These are phyloP conservation scores for Aspergillus sp. DNA, from an alignment of 2,329 filamentous ascomycete species.

Conservation along the genomic window DNA sequence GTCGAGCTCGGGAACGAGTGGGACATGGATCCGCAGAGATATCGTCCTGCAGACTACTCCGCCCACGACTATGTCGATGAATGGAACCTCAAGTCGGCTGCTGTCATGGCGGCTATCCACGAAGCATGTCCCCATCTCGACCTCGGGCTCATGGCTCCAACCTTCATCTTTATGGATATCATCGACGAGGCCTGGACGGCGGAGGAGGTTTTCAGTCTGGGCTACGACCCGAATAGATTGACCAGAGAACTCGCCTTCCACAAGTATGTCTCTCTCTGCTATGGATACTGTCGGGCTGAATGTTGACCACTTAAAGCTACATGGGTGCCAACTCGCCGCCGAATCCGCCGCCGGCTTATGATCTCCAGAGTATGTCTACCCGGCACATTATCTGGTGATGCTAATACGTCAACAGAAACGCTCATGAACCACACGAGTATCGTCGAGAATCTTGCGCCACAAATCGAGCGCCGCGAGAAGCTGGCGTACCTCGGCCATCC, in stretches of 20 bases:
- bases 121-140: constrained; percentile 44
- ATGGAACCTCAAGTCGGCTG: constrained; percentile 48
- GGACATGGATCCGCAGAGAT: constrained; percentile 47
- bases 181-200: no score
- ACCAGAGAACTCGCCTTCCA: no score
- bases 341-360: no score
- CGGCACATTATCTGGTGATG: no score
- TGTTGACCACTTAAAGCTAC: neutral
- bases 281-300: no score
- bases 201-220: no score
- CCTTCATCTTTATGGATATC: no score
- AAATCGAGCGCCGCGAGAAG: constrained; percentile 33
- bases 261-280: constrained; percentile 40
- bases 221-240: no score
- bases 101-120: constrained; percentile 39
- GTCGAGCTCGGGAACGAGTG: constrained; percentile 55
- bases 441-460: constrained; percentile 39
- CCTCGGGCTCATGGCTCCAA: no score
- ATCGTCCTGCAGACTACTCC: constrained; percentile 45
- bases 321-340: neutral
- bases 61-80: constrained; percentile 48
- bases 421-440: constrained; percentile 56
- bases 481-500: constrained; percentile 30
- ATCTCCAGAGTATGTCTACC: no score
- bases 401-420: constrained; percentile 50